These are phyloP conservation scores for Cnidoscolus chayamansa DNA, from an alignment of 441 rosid species.

Conservation along the genomic window DNA sequence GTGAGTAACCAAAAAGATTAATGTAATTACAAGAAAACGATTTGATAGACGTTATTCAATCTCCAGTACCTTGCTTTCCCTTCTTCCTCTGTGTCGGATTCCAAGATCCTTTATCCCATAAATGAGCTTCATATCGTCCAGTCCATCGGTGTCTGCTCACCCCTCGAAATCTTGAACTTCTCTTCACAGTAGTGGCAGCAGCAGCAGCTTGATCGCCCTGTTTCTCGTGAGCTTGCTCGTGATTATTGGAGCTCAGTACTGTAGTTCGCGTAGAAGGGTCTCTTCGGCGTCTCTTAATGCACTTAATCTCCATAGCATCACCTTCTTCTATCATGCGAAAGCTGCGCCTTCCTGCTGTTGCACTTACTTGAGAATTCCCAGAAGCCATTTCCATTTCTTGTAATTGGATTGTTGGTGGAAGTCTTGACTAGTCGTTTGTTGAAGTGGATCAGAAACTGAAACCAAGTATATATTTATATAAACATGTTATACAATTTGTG, in stretches of 20 bases:
- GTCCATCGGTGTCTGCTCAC: slow-evolving; percentile 64
- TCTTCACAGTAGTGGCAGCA: slow-evolving; percentile 36
- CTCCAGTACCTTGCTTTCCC: slow-evolving; percentile 43
- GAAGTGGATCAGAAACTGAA: slow-evolving; percentile 4
- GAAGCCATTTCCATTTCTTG: slow-evolving; percentile 17
- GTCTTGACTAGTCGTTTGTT: background rate
- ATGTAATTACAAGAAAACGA: background rate
- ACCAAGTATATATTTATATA: background rate
- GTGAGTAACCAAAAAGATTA: background rate
- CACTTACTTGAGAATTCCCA: slow-evolving; percentile 18
- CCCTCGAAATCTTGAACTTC: slow-evolving; percentile 54
- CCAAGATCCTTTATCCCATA: slow-evolving; percentile 60
- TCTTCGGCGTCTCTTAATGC: slow-evolving; percentile 37
- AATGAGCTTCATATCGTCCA: slow-evolving; percentile 55
- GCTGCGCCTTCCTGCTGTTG: slow-evolving; percentile 8
- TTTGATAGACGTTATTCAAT: background rate
- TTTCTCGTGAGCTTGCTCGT: slow-evolving; percentile 15
- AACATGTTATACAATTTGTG: background rate
- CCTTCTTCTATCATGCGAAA: slow-evolving; percentile 23
- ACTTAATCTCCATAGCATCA: slow-evolving; percentile 17
- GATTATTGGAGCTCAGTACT: slow-evolving; percentile 17
- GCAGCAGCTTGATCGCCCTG: slow-evolving; percentile 18
- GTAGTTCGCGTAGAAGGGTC: slow-evolving; percentile 7
- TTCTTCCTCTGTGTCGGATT: slow-evolving; percentile 54
- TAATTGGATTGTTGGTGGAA: background rate